Conservation (phyloP, 768 basidiomycete species). For the Tricholoma bakamatsutake region DNA sequence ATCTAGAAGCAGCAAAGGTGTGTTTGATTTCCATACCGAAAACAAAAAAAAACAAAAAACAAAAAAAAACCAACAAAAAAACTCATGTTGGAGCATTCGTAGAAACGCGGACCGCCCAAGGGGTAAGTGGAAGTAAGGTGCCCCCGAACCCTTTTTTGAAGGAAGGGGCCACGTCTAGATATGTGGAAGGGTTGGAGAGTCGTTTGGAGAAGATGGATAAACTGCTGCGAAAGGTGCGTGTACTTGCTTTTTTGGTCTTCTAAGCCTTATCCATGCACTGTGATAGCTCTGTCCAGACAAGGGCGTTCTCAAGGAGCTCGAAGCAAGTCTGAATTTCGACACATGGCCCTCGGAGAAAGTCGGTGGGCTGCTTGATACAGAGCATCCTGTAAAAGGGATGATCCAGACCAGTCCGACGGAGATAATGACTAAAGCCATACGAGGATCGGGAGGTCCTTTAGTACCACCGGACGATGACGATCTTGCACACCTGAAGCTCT, state of each 20-base stretch:
- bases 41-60: no score
- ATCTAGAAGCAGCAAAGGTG: constrained; percentile 66
- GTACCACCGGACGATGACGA: constrained; percentile 35
- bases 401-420: constrained; percentile 14
- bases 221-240: constrained; percentile 36
- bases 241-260: background rate
- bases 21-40: constrained; percentile 13
- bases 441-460: constrained; percentile 17
- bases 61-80: background rate
- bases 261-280: background rate
- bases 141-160: background rate
- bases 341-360: constrained; percentile 4
- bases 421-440: constrained; percentile 29
- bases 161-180: constrained; percentile 23
- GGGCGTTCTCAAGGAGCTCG: constrained; percentile 54
- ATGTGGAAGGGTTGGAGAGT: constrained; percentile 58
- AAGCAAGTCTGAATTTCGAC: constrained; percentile 16
- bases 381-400: background rate
- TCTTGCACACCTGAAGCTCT: constrained; percentile 23
- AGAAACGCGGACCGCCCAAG: constrained; percentile 60
- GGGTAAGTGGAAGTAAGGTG: constrained; percentile 31
- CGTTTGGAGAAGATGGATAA: constrained; percentile 57
- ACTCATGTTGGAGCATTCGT: background rate
- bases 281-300: constrained; percentile 59
- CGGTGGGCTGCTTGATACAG: background rate